Base-by-base conservation (phyloP, 805 yeast genomes). In the Nakazawaea anatomiae region DNA sequence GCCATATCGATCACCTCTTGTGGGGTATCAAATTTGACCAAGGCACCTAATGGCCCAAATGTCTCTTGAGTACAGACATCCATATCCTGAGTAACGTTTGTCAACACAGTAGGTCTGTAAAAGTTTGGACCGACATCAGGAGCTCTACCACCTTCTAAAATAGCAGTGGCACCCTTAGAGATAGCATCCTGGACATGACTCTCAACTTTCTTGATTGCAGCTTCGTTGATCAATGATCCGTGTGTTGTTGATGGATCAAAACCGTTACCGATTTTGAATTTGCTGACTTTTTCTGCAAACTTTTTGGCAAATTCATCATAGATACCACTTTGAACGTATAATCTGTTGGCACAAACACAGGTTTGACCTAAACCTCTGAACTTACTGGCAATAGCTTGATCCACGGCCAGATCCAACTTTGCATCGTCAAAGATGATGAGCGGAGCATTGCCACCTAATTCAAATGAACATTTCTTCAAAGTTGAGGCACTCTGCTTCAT, bases 361-460 rank as follows among this genome's bases (percentile, higher is more conserved):
- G 91, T 85, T 68, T 87, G 94, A 55, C 94, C 94, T 46, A 85
- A 76, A 28, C 85, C 84, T 63, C 94, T 76, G 69, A 85, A 83
- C 65, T 87, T 87, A 54, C 83, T 77, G 8, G 76, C 80, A 52
- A 85, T 64, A 2, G 87, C 79, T 41, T 82, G 87, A n/a, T 75
- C 75, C 14, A 85, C 80, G 0, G 92, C 92, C 42, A 70, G 68
- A 51, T 80, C 84, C 28, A 86, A 57, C 55, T 84, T 80, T 10
- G 89, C 89, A 61, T 85, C 91, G 48, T 83, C 82, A 63, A 86
- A 86, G 5, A 86, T 82, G 50, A 86, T 76, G 56, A 85, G 79
- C 5, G 94, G 91, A 18, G 92, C 89, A 65, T 87, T 87, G 36
- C 94, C 94, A 38, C 94, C 92, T 41, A 86, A 74, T 67, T 86